These are phyloP conservation scores for Conticribra guillardii DNA, from an alignment of 108 stramenopile species.

Conservation along the genomic window DNA sequence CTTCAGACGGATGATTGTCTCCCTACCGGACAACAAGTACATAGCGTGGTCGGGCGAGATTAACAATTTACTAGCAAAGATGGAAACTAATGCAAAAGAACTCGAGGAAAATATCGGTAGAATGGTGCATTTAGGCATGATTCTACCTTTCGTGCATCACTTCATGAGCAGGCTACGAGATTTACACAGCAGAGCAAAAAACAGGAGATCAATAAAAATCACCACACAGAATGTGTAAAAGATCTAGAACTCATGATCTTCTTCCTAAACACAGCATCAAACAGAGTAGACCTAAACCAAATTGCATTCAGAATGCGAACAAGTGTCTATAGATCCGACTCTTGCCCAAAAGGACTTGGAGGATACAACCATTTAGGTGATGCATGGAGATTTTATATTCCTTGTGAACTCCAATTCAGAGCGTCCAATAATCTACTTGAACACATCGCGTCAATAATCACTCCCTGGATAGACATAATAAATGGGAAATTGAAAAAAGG, in stretches of 20 bases:
- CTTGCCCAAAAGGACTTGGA: conserved; percentile 22
- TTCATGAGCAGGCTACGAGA: conserved; percentile 11
- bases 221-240: not conserved
- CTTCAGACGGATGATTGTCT: conserved; percentile 1
- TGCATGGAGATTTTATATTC: conserved; percentile 22
- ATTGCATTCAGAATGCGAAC: conserved; percentile 2
- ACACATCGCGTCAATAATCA: conserved; percentile 25
- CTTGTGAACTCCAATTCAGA: not conserved
- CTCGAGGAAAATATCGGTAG: conserved; percentile 3
- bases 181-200: not conserved
- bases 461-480: conserved; percentile 32
- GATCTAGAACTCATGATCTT: conserved; percentile 3
- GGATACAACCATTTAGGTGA: conserved; percentile 11
- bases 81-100: not conserved
- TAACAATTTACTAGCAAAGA: not conserved
- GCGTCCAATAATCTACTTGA: conserved; percentile 30
- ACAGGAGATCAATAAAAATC: not conserved
- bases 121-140: not conserved
- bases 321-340: conserved; percentile 16
- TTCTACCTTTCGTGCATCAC: conserved; percentile 2
- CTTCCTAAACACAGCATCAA: not conserved
- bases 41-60: conserved; percentile 5
- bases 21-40: conserved; percentile 4
- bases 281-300: conserved; percentile 16
- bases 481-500: not conserved